These are phyloP conservation scores for Parmelia sp. DNA, from an alignment of 495 filamentous ascomycete genomes.

Conservation along the genomic window DNA sequence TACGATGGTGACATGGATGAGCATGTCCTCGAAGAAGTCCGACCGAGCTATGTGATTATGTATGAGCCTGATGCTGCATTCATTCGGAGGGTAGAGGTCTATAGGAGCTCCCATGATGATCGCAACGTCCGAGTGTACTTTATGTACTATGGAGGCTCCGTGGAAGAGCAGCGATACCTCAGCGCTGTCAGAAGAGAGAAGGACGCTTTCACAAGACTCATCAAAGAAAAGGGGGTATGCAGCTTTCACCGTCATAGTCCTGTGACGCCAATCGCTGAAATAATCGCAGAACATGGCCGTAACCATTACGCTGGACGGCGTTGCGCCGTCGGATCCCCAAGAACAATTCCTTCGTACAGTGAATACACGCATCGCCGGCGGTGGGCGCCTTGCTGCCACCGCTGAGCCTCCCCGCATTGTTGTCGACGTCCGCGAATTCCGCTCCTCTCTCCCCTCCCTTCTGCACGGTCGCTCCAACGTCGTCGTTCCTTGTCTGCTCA, in stretches of 20 bases:
- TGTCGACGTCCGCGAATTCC: conserved; percentile 92
- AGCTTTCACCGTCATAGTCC: neutral
- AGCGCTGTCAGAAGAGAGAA: conserved; percentile 86
- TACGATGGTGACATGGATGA: conserved; percentile 96
- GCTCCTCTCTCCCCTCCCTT: conserved; percentile 84
- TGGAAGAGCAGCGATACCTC: conserved; percentile 94
- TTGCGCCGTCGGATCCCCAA: conserved; percentile 69
- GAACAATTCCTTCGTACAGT: conserved; percentile 90
- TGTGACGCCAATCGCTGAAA: neutral
- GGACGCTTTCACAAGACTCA: conserved; percentile 87
- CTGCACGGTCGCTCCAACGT: conserved; percentile 80
- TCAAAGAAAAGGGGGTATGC: conserved; percentile 69
- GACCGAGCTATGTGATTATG: conserved; percentile 94
- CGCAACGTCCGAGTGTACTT: conserved; percentile 89
- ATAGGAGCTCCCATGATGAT: conserved; percentile 86
- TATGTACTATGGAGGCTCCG: conserved; percentile 88
- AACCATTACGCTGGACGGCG: conserved; percentile 67
- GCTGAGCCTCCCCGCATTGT: conserved; percentile 88
- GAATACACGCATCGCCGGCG: conserved; percentile 94
- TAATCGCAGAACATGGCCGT: conserved; percentile 63
- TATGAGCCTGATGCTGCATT: conserved; percentile 96
- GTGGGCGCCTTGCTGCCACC: conserved; percentile 80
- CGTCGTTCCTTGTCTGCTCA: conserved; percentile 88
- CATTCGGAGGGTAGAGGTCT: conserved; percentile 90
- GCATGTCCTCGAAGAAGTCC: conserved; percentile 86